phyloP scores from a whole-genome alignment of 495 filamentous ascomycete species.

The Aeminium ludgeri region DNA sequence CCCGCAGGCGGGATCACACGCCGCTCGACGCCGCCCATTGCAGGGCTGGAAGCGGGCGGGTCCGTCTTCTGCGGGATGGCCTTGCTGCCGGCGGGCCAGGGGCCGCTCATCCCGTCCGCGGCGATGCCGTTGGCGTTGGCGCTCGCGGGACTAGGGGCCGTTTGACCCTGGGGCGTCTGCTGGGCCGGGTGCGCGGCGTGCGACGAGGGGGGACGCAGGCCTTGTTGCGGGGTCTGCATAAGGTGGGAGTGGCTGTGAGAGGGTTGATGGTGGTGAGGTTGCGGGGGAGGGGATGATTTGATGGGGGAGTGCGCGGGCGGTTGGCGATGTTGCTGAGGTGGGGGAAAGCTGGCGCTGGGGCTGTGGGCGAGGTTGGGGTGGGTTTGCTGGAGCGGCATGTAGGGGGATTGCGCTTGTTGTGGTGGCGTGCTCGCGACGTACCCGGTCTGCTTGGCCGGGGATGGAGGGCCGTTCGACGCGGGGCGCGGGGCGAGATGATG shows the following conservation, averaged over 20 bases:
- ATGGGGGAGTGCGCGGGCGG: background rate
- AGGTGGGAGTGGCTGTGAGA: background rate
- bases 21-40: background rate
- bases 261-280: constrained; percentile 1
- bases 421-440: too few relatives aligned
- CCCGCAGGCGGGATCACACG: background rate
- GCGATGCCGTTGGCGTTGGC: constrained; percentile 7
- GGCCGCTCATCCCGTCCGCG: constrained; percentile 14
- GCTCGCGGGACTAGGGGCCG: background rate
- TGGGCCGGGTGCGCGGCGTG: background rate
- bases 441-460: too few relatives aligned
- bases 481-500: background rate
- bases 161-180: background rate
- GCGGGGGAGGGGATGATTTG: background rate
- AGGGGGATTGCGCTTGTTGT: too few relatives aligned
- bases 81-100: constrained; percentile 11
- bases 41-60: background rate
- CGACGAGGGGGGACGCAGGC: background rate
- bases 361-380: background rate
- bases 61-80: constrained; percentile 14
- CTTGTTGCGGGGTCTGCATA: background rate
- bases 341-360: background rate
- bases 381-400: too few relatives aligned
- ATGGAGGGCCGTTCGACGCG: too few relatives aligned
- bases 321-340: background rate